A percentile compares a stretch with the other conserved stretches of the same genome.
Evolutionary conservation across 495 filamentous ascomycete species (phyloP).

Genomic region (Xylaria palmicola): DNA sequence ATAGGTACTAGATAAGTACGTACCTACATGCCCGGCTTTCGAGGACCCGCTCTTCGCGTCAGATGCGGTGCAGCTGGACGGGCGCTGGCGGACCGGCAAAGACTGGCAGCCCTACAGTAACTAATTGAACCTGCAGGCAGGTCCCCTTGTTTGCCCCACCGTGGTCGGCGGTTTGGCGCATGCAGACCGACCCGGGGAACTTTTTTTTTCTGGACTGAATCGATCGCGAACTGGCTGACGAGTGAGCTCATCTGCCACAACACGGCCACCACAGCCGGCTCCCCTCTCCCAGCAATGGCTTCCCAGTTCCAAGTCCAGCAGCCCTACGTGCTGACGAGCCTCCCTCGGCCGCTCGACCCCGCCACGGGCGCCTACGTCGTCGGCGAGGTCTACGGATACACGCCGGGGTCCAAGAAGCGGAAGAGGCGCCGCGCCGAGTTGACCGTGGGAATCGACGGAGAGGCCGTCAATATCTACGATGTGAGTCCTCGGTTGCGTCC

Average conservation of each 20-base stretch:
- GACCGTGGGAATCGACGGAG: conserved; percentile 82
- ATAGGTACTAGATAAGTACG: no score
- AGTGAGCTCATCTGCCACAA: neutral
- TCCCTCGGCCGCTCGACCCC: conserved; percentile 64
- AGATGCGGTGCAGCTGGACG: no score
- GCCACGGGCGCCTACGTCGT: conserved; percentile 59
- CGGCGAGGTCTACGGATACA: conserved; percentile 67
- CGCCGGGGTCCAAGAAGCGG: conserved; percentile 72
- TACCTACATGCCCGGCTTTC: no score
- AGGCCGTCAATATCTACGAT: conserved; percentile 90
- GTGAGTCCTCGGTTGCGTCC: conserved; percentile 47
- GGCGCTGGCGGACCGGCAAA: no score
- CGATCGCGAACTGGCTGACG: neutral
- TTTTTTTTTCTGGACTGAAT: conserved; percentile 13
- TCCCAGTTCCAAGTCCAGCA: conserved; percentile 54
- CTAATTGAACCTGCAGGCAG: no score
- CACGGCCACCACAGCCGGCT: neutral
- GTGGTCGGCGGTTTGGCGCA: neutral
- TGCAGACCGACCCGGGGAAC: neutral
- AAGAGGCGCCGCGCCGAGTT: conserved; percentile 78
- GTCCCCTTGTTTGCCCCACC: no score
- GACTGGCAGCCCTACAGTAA: no score
- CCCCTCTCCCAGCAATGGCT: conserved; percentile 39
- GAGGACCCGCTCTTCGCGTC: no score
- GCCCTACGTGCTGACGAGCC: conserved; percentile 61